Conservation (phyloP, 176 grass and related monocot genomes). For the Carex pumila region DNA sequence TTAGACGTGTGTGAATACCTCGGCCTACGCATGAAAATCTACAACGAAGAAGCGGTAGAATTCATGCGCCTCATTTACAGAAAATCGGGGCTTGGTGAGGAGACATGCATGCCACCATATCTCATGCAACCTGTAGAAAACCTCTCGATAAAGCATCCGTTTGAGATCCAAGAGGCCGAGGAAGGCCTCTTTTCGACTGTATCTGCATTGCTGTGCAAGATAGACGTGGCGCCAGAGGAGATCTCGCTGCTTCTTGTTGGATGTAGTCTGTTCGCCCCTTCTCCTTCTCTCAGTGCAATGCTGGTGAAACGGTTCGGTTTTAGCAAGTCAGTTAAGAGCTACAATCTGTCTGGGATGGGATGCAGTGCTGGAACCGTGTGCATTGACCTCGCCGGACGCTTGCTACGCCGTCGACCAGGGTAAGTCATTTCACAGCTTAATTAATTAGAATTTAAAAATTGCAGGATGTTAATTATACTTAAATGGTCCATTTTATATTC, state of each 20-base stretch:
- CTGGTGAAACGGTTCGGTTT: constrained; percentile 43
- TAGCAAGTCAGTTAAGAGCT: constrained; percentile 30
- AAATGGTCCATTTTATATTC: too few relatives aligned
- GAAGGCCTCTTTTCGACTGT: constrained; percentile 62
- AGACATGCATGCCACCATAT: constrained; percentile 69
- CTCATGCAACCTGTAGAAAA: constrained; percentile 31
- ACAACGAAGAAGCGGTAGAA: constrained; percentile 36
- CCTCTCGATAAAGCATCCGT: constrained; percentile 33
- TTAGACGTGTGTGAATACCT: constrained; percentile 80
- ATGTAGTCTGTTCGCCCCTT: constrained; percentile 69
- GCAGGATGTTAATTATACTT: too few relatives aligned
- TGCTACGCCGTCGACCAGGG: constrained; percentile 17
- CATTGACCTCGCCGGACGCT: constrained; percentile 54
- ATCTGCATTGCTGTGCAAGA: constrained; percentile 47
- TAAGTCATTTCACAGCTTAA: not conserved
- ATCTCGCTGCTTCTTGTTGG: constrained; percentile 50
- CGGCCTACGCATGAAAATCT: constrained; percentile 26
- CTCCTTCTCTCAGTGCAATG: constrained; percentile 51
- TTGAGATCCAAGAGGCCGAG: constrained; percentile 53
- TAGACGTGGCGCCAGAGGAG: constrained; percentile 25
- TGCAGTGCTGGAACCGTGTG: constrained; percentile 63
- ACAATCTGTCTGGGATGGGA: constrained; percentile 72
- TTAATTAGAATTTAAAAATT: not conserved
- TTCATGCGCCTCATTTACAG: constrained; percentile 72
- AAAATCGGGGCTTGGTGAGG: constrained; percentile 75